Conservation (phyloP, 176 grass and related monocot genomes). For the Eragrostis nindensis region DNA sequence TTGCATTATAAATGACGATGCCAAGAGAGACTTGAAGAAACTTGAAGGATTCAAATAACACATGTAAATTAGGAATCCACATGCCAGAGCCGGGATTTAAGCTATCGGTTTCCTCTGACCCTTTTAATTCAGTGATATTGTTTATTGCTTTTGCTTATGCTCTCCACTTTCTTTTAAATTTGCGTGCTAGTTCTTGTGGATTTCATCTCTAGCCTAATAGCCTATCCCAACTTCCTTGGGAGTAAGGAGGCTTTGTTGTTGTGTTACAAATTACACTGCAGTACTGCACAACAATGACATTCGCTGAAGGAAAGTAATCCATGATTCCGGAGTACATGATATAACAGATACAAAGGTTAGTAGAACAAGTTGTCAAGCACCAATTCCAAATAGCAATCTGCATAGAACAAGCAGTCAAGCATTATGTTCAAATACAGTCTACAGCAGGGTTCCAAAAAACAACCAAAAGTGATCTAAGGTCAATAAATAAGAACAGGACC, state of each 20-base stretch:
- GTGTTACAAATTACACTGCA: conserved; percentile 1
- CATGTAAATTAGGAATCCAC: no score
- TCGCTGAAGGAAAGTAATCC: not conserved
- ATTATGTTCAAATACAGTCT: conserved; percentile 14
- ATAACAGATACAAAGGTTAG: not conserved
- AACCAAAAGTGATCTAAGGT: not conserved
- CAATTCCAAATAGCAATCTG: conserved; percentile 18
- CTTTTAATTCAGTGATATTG: no score
- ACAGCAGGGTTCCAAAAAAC: not conserved
- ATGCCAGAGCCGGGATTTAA: no score
- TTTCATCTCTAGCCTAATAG: no score
- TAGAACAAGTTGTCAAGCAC: conserved; percentile 11
- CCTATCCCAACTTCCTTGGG: no score
- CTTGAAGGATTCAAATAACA: no score
- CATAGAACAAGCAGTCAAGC: conserved; percentile 14
- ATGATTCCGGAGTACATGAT: conserved; percentile 1
- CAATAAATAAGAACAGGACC: not conserved
- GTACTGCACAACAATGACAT: conserved; percentile 3
- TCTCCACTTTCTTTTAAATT: no score
- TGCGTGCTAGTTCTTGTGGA: no score
- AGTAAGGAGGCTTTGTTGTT: no score
- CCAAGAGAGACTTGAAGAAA: no score
- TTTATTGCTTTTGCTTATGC: no score
- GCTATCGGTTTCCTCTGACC: no score
- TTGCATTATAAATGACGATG: conserved; percentile 1